Evolutionary conservation across 345 rosid species (phyloP), one percentile per base, ranked within the genome.

Genomic region (thale cress (Arabidopsis thaliana)): DNA sequence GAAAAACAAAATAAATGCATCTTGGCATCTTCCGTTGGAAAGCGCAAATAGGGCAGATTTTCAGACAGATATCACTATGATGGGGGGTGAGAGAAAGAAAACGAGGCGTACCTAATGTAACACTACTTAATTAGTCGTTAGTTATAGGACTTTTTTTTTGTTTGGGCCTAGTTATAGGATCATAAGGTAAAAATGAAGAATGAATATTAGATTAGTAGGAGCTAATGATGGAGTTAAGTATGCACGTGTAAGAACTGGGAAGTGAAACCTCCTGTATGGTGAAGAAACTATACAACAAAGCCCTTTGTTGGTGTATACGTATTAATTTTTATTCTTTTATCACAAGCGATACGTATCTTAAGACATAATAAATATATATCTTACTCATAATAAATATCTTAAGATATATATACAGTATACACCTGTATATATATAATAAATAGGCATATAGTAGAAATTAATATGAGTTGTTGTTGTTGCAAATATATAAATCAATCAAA

Each of bases 171-270:
- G 20, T 16, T 16, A 16, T 28, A 4, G 25, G 56, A 73, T 55
- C 42, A 52, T 23, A 30, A 48, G 59, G 59, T 38, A 16, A 41
- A 41, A 12, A 38, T 10, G 28, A 59, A 63, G 24, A 30, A 28
- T 2, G 38, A 30, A 63, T 44, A n/a, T 34, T 33, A 53, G 65
- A 33, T 65, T 55, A 42, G 22, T 34, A 34, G 22, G 13, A 34
- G 57, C 48, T 56, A 65, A 25, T 36, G 50, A 56, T 58, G 38
- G 14, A 46, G 66, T 74, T 65, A 48, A 75, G 78, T 75, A 67
- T 30, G 73, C 67, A 75, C 78, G 73, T 75, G 73, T 58, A 37
- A 28, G 30, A 28, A 28, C 30, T 28, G 52, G 25, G 67, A 12
- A 51, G 59, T 22, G 32, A 49, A 22, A 49, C 8, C 44, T 16